Base-by-base conservation (phyloP, 345 rosid genomes). In the Populus euphratica region DNA sequence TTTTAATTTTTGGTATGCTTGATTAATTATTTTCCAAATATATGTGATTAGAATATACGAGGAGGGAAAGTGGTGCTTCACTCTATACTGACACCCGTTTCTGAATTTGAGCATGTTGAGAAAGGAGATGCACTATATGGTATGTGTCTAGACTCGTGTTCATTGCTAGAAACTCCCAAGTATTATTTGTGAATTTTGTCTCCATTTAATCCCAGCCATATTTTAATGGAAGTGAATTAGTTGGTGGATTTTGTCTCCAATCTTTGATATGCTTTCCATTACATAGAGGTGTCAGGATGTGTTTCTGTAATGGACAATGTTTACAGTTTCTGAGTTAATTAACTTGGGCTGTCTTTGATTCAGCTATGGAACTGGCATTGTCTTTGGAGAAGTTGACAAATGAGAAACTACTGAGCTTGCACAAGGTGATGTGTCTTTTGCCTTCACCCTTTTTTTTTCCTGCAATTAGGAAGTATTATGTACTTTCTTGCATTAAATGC, bases 71-170 rank as follows among this genome's bases (percentile, higher is more conserved):
- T 93, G 75, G 86, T 81, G 38, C 87, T 93, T 2, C 90, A 89
- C 85, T 81, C 91, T 0, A 89, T 93, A 25, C 64, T 89, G 47
- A 70, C 70, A 50, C 94, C 93, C 13, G 69, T 78, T 69, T 90
- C 93, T 1, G 96, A 93, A 29, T 91, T 88, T 74, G 91, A 91
- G 77, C 97, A 96, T 69, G 88, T 75, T 20, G 95, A 96, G 76
- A 96, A 92, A 83, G 98, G 98, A 62, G 96, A 93, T 86, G 95
- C 98, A 13, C 77, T 92, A 16, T 85, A 93, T 84, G 97, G 98
- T 96, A 79, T 66, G 56, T 52, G 7, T 52, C 2, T 18, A 52
- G 9, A 41, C 14, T 52, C 59, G 4, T 52, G 18, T 52, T 52
- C 10, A 0, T 18, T 6, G 8, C 9, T 52, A 52, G 59, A 52